Percentiles rank a stretch among this genome's conserved stretches.
Conservation (phyloP, 257 asterid genomes). For the Primulina huaijiensis region DNA sequence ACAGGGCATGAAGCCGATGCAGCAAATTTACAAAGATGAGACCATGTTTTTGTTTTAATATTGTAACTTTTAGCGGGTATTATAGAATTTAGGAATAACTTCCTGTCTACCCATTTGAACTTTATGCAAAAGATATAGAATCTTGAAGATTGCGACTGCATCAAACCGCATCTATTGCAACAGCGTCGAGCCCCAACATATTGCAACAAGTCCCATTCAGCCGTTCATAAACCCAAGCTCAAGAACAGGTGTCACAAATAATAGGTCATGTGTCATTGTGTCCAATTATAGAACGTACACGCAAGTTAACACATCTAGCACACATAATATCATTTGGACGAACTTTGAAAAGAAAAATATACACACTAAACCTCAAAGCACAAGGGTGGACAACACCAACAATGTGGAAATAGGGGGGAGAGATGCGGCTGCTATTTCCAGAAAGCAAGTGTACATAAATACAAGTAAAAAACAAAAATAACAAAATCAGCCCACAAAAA, state of each 20-base stretch:
- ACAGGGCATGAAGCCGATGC: neutral
- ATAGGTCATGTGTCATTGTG: neutral
- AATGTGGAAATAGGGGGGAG: neutral
- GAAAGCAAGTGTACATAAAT: neutral
- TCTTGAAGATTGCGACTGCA: neutral
- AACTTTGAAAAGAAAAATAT: neutral
- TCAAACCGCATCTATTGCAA: neutral
- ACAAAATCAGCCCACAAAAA: slow-evolving; percentile 1
- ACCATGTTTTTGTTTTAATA: neutral
- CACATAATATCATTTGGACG: neutral
- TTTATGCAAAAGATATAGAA: neutral
- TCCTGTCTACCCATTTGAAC: neutral
- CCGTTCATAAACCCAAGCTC: neutral
- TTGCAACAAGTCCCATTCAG: neutral
- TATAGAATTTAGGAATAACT: neutral
- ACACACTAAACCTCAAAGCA: neutral
- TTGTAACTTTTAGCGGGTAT: neutral
- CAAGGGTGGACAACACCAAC: slow-evolving; percentile 8
- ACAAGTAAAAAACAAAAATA: neutral
- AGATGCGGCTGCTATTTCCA: neutral
- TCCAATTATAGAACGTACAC: neutral
- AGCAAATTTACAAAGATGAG: neutral
- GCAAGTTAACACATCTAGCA: neutral
- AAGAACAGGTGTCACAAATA: neutral
- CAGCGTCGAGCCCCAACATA: neutral